These are phyloP conservation scores for Myxozyma nipponensis DNA, from an alignment of 805 yeast species.

Conservation along the genomic window DNA sequence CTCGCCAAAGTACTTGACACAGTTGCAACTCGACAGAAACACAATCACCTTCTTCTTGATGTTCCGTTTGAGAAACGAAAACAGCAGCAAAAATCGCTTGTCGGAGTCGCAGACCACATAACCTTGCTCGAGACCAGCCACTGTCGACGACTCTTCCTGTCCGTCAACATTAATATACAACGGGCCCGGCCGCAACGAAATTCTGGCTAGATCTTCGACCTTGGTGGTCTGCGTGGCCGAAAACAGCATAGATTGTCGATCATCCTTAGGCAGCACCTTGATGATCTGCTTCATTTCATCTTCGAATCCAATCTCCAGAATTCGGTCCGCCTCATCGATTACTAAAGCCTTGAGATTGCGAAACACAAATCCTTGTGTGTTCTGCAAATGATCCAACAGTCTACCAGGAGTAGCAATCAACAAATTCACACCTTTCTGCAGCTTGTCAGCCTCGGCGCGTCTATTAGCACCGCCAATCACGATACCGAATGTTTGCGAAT, in stretches of 20 bases:
- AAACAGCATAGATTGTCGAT: constrained; percentile 93
- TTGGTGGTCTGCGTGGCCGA: constrained; percentile 99
- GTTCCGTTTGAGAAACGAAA: constrained; percentile 91
- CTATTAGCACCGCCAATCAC: constrained; percentile 99
- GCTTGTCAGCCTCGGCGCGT: constrained; percentile 94
- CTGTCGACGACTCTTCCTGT: constrained; percentile 80
- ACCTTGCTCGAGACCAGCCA: constrained; percentile 96
- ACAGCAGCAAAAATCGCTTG: constrained; percentile 81
- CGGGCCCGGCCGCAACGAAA: constrained; percentile 91
- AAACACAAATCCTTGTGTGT: constrained; percentile 61
- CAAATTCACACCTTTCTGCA: constrained; percentile 87
- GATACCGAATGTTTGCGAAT: constrained; percentile 91
- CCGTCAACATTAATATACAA: constrained; percentile 88
- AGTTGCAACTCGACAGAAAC: constrained; percentile 91
- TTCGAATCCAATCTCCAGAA: constrained; percentile 95
- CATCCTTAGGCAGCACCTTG: constrained; percentile 76
- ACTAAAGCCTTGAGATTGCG: constrained; percentile 90
- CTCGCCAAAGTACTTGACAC: constrained; percentile 95
- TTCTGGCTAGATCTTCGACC: constrained; percentile 96
- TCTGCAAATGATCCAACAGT: constrained; percentile 91
- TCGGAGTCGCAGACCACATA: constrained; percentile 97
- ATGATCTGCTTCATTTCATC: constrained; percentile 98
- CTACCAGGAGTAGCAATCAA: constrained; percentile 98
- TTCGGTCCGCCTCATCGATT: constrained; percentile 98
- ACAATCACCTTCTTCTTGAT: constrained; percentile 82